Conservation (phyloP, 2,329 filamentous ascomycete genomes). For the Neopestalotiopsis clavispora region DNA sequence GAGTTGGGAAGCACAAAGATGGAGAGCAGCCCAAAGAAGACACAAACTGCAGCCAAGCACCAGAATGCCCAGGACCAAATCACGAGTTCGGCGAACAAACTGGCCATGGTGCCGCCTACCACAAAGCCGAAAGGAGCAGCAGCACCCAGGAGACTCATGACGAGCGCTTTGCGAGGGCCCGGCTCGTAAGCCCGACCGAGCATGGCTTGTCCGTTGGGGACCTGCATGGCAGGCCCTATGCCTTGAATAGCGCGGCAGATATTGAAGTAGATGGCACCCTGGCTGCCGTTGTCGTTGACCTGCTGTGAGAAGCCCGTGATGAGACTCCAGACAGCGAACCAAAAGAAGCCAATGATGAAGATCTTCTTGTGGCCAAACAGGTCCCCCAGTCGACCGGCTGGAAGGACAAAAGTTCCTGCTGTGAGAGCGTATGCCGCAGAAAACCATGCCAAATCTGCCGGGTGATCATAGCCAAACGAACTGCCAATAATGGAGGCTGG, state of each 20-base stretch:
- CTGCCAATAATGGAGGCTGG: slow-evolving; percentile 43
- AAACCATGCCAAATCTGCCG: slow-evolving; percentile 50
- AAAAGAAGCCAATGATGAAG: slow-evolving; percentile 52
- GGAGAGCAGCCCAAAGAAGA: slow-evolving; percentile 28
- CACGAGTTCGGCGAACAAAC: slow-evolving; percentile 29
- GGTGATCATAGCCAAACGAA: slow-evolving; percentile 43
- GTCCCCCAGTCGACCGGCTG: slow-evolving; percentile 54
- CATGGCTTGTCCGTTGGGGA: slow-evolving; percentile 60
- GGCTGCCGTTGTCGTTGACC: slow-evolving; percentile 38
- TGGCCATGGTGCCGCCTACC: slow-evolving; percentile 33
- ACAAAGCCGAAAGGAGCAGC: slow-evolving; percentile 37
- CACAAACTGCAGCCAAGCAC: slow-evolving; percentile 30
- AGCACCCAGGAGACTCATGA: slow-evolving; percentile 38
- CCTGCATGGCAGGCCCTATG: slow-evolving; percentile 55
- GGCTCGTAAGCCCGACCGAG: slow-evolving; percentile 52
- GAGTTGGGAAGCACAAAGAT: slow-evolving; percentile 31
- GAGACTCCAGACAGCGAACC: slow-evolving; percentile 53
- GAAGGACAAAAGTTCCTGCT: slow-evolving; percentile 54
- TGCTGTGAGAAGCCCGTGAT: slow-evolving; percentile 43
- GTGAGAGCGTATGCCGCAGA: slow-evolving; percentile 53
- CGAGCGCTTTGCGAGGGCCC: slow-evolving; percentile 37
- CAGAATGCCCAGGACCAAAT: slow-evolving; percentile 39
- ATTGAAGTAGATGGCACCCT: slow-evolving; percentile 43
- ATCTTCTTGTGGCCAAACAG: slow-evolving; percentile 54
- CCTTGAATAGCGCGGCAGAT: slow-evolving; percentile 50